Percentiles rank a stretch among this genome's conserved stretches.
Conservation (phyloP, 495 filamentous ascomycete species). For the Penicillium riverlandense region DNA sequence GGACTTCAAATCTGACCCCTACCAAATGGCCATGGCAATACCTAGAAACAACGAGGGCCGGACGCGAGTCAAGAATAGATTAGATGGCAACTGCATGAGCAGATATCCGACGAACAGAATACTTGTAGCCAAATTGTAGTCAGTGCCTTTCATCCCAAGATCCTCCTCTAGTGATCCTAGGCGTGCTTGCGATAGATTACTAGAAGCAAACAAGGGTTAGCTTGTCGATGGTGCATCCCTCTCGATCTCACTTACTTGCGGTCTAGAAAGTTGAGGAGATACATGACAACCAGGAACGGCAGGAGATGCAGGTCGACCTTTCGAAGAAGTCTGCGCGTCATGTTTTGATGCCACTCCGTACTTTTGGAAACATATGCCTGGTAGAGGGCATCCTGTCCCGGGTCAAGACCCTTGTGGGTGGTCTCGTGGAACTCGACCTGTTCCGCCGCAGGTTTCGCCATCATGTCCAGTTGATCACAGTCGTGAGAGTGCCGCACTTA, state of each 20-base stretch:
- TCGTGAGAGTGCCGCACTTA: too few species aligned
- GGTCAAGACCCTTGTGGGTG: conserved; percentile 2
- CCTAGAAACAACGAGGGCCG: conserved; percentile 26
- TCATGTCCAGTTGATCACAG: neutral
- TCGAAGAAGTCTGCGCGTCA: conserved; percentile 36
- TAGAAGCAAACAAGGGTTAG: neutral
- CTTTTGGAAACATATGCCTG: conserved; percentile 23
- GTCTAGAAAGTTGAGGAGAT: conserved; percentile 77
- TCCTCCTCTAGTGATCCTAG: conserved; percentile 41
- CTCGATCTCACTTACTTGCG: conserved; percentile 34
- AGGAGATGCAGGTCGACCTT: conserved; percentile 57
- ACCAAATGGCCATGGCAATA: conserved; percentile 23
- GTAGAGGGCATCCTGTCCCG: conserved; percentile 23
- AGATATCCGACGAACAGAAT: conserved; percentile 66
- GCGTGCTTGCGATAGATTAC: conserved; percentile 27
- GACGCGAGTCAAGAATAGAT: conserved; percentile 47
- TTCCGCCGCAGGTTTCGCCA: conserved; percentile 9
- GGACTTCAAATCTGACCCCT: conserved; percentile 47
- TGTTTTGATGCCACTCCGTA: conserved; percentile 26
- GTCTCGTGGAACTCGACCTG: conserved; percentile 10
- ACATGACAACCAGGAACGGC: conserved; percentile 60
- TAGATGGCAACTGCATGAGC: conserved; percentile 52
- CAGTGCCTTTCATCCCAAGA: conserved; percentile 36
- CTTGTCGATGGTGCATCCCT: neutral
- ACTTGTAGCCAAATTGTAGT: conserved; percentile 53